phyloP scores from a whole-genome alignment of 208 protist genomes.

The Leishmania braziliensis region DNA sequence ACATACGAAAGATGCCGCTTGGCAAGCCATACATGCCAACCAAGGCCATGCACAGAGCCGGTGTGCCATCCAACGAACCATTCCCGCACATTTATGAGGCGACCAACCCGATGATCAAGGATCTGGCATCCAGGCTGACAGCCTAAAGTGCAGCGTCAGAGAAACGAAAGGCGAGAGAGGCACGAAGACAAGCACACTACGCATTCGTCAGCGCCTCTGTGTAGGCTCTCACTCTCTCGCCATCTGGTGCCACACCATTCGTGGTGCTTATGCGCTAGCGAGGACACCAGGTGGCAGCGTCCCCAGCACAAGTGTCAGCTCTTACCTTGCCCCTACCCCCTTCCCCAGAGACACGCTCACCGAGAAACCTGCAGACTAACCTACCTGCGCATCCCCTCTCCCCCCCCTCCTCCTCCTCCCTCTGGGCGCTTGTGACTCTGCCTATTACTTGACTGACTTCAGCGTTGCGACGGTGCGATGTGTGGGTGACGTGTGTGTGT shows the following conservation, averaged over 20 bases:
- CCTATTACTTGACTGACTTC: neutral
- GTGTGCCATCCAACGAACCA: slow-evolving; percentile 2
- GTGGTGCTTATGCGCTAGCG: neutral
- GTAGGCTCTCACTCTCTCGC: neutral
- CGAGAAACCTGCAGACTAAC: neutral
- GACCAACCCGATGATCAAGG: slow-evolving; percentile 19
- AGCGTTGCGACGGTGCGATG: neutral
- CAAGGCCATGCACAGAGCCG: slow-evolving; percentile 16
- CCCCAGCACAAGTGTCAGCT: neutral
- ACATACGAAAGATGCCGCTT: neutral
- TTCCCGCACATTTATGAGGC: slow-evolving; percentile 13
- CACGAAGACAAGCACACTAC: neutral
- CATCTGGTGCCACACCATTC: neutral
- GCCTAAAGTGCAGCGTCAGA: slow-evolving; percentile 7
- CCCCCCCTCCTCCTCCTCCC: neutral
- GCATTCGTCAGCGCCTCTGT: neutral
- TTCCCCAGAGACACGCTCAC: neutral
- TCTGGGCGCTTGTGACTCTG: neutral
- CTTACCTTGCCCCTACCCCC: neutral
- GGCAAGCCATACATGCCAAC: slow-evolving; percentile 19
- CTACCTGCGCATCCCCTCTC: neutral
- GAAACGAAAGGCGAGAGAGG: neutral
- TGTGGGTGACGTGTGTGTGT: no score
- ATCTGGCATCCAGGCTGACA: slow-evolving; percentile 11
- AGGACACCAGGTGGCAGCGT: neutral